Percentiles rank a stretch among this genome's conserved stretches.
These are phyloP conservation scores for Russula sp. DNA, from an alignment of 768 basidiomycete genomes.

Conservation along the genomic window DNA sequence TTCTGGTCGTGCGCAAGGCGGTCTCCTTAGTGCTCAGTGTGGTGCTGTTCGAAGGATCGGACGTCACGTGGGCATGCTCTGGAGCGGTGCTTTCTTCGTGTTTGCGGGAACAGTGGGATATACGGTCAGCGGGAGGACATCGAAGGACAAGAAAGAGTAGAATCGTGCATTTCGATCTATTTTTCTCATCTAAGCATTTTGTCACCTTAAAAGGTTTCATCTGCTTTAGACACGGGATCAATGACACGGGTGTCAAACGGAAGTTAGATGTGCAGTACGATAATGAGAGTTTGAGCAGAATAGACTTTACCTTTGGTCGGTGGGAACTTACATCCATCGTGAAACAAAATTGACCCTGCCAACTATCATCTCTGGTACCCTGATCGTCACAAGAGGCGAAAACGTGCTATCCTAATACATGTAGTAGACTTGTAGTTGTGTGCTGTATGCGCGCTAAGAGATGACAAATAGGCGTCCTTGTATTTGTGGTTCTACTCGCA, in stretches of 20 bases:
- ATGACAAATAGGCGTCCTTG: not conserved
- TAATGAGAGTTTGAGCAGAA: not conserved
- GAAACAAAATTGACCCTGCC: not conserved
- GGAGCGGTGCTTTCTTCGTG: conserved; percentile 66
- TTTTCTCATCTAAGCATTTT: not conserved
- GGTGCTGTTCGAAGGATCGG: conserved; percentile 42
- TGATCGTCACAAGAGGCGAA: not conserved
- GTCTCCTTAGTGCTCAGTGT: conserved; percentile 73
- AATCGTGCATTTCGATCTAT: not conserved
- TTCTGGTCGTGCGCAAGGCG: conserved; percentile 80
- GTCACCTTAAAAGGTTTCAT: too few species aligned
- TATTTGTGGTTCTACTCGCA: not conserved
- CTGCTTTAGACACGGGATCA: not conserved
- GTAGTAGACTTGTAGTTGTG: not conserved
- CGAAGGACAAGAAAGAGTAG: conserved; percentile 27
- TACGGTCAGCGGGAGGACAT: conserved; percentile 41
- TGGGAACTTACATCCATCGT: not conserved
- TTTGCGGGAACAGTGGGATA: conserved; percentile 71
- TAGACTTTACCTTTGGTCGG: not conserved
- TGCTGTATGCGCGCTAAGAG: not conserved
- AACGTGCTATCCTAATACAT: not conserved
- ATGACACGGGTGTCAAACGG: not conserved
- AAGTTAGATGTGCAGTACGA: not conserved
- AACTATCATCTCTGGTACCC: not conserved
- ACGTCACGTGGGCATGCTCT: conserved; percentile 48